A percentile compares a stretch with the other conserved stretches of the same genome.
phyloP scores from a whole-genome alignment of 1,139 yeast genomes.

The Kurtzmaniella natalensis region DNA sequence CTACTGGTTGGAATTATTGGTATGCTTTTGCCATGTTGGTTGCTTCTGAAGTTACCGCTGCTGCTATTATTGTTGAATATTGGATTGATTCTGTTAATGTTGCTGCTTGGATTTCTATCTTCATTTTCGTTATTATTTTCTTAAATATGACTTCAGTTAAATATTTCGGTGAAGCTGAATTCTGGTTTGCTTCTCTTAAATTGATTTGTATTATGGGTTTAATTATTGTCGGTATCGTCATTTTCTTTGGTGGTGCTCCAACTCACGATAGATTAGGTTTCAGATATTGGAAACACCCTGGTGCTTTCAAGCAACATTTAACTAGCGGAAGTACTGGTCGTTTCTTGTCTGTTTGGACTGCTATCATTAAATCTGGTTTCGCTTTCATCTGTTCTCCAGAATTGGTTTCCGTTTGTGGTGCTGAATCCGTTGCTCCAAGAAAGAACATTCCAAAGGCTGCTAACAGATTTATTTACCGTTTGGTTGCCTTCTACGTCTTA shows the following conservation, averaged over 20 bases:
- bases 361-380: constrained; percentile 37
- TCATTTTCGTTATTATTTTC: constrained; percentile 32
- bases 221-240: constrained; percentile 39
- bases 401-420: constrained; percentile 34
- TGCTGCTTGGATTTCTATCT: constrained; percentile 55
- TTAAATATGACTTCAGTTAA: constrained; percentile 44
- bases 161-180: constrained; percentile 63
- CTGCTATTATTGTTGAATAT: constrained; percentile 49
- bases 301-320: constrained; percentile 47
- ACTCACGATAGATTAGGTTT: constrained; percentile 56
- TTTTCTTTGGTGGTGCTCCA: constrained; percentile 52
- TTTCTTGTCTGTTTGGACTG: constrained; percentile 38
- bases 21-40: constrained; percentile 47
- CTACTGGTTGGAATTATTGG: constrained; percentile 47
- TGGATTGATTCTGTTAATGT: constrained; percentile 51
- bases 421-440: constrained; percentile 45
- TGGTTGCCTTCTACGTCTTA: constrained; percentile 42
- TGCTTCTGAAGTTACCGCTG: constrained; percentile 50
- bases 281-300: constrained; percentile 62
- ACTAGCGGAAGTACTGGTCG: constrained; percentile 57
- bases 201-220: constrained; percentile 34
- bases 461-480: constrained; percentile 41
- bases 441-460: constrained; percentile 45
- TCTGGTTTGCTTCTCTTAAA: constrained; percentile 59
- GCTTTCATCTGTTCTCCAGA: constrained; percentile 40